Conservation (phyloP, 2,329 filamentous ascomycete genomes). For the Chaetomiaceae sp. region DNA sequence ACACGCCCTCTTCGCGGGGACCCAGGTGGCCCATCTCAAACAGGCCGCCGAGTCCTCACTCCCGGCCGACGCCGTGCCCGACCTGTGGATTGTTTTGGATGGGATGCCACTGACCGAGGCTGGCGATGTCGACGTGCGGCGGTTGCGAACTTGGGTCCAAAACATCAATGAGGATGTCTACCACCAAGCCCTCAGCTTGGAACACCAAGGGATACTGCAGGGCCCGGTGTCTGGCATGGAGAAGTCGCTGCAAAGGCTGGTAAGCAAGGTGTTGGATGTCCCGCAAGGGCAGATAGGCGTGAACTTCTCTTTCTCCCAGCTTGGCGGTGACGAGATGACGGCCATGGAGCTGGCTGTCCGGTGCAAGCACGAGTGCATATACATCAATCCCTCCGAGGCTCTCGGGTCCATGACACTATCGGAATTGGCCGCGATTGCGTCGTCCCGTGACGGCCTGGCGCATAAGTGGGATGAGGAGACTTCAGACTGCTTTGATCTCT, state of each 20-base stretch:
- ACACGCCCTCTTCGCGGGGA: conserved; percentile 39
- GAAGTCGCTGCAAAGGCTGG: conserved; percentile 36
- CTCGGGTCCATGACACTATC: conserved; percentile 37
- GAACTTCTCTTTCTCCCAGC: conserved; percentile 39
- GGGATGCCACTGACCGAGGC: conserved; percentile 41
- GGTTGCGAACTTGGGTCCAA: conserved; percentile 51
- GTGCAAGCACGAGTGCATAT: conserved; percentile 38
- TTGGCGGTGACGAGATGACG: conserved; percentile 39
- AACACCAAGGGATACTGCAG: conserved; percentile 35
- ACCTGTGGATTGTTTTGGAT: conserved; percentile 46
- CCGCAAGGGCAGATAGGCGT: conserved; percentile 39
- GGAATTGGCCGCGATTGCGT: conserved; percentile 37
- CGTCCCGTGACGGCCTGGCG: conserved; percentile 30
- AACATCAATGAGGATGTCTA: conserved; percentile 47
- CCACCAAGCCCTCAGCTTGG: conserved; percentile 42
- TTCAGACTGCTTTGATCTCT: conserved; percentile 42
- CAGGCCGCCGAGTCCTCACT: conserved; percentile 34
- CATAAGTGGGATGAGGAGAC: conserved; percentile 34
- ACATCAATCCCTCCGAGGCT: conserved; percentile 36
- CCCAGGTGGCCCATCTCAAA: conserved; percentile 40
- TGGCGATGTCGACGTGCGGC: conserved; percentile 40
- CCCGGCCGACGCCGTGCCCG: conserved; percentile 36
- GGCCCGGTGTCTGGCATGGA: conserved; percentile 38
- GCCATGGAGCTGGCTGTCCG: conserved; percentile 38
- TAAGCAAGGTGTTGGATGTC: conserved; percentile 37